These are phyloP conservation scores for Phanerochaete sordida DNA, from an alignment of 768 basidiomycete species.

Conservation along the genomic window DNA sequence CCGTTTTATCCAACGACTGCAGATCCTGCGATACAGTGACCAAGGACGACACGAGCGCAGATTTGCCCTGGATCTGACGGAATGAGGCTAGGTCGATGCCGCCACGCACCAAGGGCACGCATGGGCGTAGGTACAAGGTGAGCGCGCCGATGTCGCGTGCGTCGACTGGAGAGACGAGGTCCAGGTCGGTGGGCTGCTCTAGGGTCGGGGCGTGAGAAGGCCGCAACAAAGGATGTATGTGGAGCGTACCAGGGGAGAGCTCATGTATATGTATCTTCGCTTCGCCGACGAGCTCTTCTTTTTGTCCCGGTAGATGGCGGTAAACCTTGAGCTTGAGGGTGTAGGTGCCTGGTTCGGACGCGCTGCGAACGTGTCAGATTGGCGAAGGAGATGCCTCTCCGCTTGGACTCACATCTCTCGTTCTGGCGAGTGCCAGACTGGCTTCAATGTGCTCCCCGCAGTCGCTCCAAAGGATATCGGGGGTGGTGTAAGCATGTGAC, in stretches of 20 bases:
- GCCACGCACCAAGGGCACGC: background rate
- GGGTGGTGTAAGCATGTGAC: background rate
- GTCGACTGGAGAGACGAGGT: background rate
- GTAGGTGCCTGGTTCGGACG: background rate
- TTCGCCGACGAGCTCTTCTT: background rate
- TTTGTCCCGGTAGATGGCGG: background rate
- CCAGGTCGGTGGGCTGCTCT: background rate
- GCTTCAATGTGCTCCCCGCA: background rate
- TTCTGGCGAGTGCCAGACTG: background rate
- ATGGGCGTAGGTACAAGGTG: background rate
- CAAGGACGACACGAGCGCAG: background rate
- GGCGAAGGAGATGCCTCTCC: background rate
- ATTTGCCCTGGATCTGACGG: background rate
- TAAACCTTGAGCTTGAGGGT: background rate
- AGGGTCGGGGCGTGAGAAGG: background rate
- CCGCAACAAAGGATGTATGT: background rate
- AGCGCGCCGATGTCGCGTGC: background rate
- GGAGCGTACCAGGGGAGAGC: background rate
- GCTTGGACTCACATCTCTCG: background rate
- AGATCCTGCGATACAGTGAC: background rate
- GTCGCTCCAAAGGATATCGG: background rate
- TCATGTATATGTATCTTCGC: background rate
- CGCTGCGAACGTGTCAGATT: background rate
- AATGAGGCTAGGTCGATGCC: background rate
- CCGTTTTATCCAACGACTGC: background rate